Evolutionary conservation across 164 flowering plant species (phyloP).

Genomic region (Vitis riparia): DNA sequence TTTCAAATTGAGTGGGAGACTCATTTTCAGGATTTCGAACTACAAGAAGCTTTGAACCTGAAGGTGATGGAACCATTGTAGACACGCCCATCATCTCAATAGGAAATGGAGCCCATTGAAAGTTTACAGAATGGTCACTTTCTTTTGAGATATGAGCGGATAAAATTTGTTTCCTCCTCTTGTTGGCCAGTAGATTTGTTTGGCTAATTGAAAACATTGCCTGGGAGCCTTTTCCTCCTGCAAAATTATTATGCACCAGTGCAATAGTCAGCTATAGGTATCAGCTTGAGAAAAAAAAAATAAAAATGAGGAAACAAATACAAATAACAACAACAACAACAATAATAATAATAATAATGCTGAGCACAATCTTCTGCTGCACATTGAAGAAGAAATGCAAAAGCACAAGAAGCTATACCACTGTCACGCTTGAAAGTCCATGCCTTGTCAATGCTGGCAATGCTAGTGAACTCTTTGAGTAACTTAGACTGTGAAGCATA

Average conservation of each 20-base stretch:
- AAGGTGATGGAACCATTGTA: constrained; percentile 79
- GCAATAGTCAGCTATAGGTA: neutral
- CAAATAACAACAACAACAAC: no score
- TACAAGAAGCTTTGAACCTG: constrained; percentile 80
- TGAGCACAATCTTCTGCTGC: neutral
- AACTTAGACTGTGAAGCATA: constrained; percentile 66
- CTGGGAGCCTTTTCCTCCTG: constrained; percentile 56
- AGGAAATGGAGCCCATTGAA: constrained; percentile 97
- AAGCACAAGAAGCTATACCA: constrained; percentile 38
- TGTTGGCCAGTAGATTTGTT: constrained; percentile 77
- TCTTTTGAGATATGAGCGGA: constrained; percentile 54
- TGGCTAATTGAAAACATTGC: constrained; percentile 82
- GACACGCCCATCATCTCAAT: constrained; percentile 80
- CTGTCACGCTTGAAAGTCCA: constrained; percentile 65
- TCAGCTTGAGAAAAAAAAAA: neutral
- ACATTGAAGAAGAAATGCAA: neutral
- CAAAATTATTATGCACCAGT: constrained; percentile 1
- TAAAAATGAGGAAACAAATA: neutral
- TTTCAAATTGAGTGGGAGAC: constrained; percentile 76
- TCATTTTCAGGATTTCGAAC: constrained; percentile 78
- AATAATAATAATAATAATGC: neutral
- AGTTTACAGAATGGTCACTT: constrained; percentile 37
- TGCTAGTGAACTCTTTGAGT: constrained; percentile 62
- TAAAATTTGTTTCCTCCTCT: constrained; percentile 57
- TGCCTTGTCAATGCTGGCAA: constrained; percentile 74